These are phyloP conservation scores for Limonium bicolor DNA, from an alignment of 148 eudicot species.

Conservation along the genomic window DNA sequence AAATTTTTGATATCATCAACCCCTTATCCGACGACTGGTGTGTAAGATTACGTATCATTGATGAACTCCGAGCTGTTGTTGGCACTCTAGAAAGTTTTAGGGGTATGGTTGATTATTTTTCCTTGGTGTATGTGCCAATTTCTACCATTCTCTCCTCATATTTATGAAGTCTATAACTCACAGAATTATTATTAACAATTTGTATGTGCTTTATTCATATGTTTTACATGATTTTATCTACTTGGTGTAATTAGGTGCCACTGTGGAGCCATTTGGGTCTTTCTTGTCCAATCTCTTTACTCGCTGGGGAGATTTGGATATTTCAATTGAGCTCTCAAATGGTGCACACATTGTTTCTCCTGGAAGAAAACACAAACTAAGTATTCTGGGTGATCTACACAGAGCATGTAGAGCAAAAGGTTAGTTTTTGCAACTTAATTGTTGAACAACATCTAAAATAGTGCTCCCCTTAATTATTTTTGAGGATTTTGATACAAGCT, in stretches of 20 bases:
- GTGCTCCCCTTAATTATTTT: too few species aligned
- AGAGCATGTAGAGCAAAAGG: constrained; percentile 55
- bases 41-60: constrained; percentile 37
- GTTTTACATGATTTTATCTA: background rate
- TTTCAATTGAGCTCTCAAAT: constrained; percentile 74
- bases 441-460: too few species aligned
- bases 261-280: constrained; percentile 97
- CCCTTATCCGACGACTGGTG: constrained; percentile 52
- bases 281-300: constrained; percentile 82
- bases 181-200: background rate
- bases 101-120: constrained; percentile 40
- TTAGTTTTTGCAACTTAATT: too few species aligned
- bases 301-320: constrained; percentile 88
- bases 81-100: constrained; percentile 56
- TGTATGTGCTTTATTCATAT: background rate
- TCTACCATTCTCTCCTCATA: background rate
- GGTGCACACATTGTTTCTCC: constrained; percentile 46
- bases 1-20: constrained; percentile 41
- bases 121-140: background rate
- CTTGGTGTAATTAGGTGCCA: constrained; percentile 47
- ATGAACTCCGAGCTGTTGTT: constrained; percentile 35
- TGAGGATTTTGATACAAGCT: too few species aligned
- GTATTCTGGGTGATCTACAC: constrained; percentile 43
- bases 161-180: background rate
- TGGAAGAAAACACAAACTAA: constrained; percentile 69